Base-by-base conservation (phyloP, 768 basidiomycete species). In the Leucosporidium creatinivorum region DNA sequence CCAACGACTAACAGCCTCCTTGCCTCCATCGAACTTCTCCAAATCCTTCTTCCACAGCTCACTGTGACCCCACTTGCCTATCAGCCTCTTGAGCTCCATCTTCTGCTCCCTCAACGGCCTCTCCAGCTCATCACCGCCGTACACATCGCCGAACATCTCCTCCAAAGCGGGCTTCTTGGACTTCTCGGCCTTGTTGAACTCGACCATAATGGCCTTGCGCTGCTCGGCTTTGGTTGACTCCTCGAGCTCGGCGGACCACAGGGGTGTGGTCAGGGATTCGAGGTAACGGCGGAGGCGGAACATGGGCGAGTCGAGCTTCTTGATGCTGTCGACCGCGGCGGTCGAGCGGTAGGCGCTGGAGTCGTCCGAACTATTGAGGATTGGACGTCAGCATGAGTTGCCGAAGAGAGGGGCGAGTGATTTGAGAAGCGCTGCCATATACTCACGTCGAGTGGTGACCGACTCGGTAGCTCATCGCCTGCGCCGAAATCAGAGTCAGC, bases 271-370 rank as follows among this genome's bases (percentile, higher is more conserved):
- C 9, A 44, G 59, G 28, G 86, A 84, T 76, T 93, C 89, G 80
- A 96, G 83, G 80, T 85, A 96, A 25, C 87, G 77, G n/a, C 90
- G 84, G 78, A 93, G 89, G n/a, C 66, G 62, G 54, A 60, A 50
- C 36, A 60, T n/a, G 7, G 65, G 61, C 33, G 62, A 67, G 56
- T 65, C 70, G 52, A 96, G 85, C 39, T 89, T 86, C 79, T 91
- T 93, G 75, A 88, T 85, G 73, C 93, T 88, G 78, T 94, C 90
- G 36, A 96, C 93, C 75, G 94, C 93, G 64, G 89, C 84, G 25
- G 89, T 84, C 1, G 89, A 83, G 50, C 93, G 86, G 77, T 97
- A 97, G 26, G 92, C 93, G 74, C 89, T 93, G 7, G 91, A 93
- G 78, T 97, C 93, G 74, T 97, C 93, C 15, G 93, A 94, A 0